phyloP scores from a whole-genome alignment of 768 basidiomycete genomes.

The Kwoniella shandongensis region DNA sequence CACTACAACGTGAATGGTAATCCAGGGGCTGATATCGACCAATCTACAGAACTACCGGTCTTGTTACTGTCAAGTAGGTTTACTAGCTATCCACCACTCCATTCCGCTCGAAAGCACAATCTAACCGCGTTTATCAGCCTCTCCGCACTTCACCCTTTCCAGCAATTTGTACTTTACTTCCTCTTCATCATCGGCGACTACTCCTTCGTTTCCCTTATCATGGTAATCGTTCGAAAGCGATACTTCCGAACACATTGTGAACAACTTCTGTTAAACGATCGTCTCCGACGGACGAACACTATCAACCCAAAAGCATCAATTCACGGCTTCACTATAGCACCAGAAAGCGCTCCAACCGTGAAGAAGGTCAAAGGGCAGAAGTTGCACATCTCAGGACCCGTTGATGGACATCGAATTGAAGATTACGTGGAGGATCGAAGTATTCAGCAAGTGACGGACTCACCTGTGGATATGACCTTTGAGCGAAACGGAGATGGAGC shows the following conservation, averaged over 20 bases:
- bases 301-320: slow-evolving; percentile 7
- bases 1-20: not conserved
- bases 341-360: not conserved
- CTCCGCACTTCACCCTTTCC: slow-evolving; percentile 27
- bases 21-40: not conserved
- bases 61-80: slow-evolving; percentile 44
- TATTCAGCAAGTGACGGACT: slow-evolving; percentile 5
- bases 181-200: slow-evolving; percentile 28
- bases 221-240: slow-evolving; percentile 43
- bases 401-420: slow-evolving; percentile 7
- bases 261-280: slow-evolving; percentile 31
- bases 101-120: slow-evolving; percentile 25
- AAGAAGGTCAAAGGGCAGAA: slow-evolving; percentile 10
- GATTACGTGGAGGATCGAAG: slow-evolving; percentile 4
- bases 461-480: slow-evolving; percentile 1
- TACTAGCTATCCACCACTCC: not conserved
- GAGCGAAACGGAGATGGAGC: slow-evolving; percentile 2
- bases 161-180: slow-evolving; percentile 19
- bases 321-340: slow-evolving; percentile 9
- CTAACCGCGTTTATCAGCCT: slow-evolving; percentile 28
- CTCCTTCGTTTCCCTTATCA: slow-evolving; percentile 37
- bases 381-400: slow-evolving; percentile 13
- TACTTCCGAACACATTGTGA: slow-evolving; percentile 42
- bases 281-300: slow-evolving; percentile 27
- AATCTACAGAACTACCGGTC: slow-evolving; percentile 32